Evolutionary conservation across 2,329 filamentous ascomycete species (phyloP).

Genomic region (Karstenula rhodostoma): DNA sequence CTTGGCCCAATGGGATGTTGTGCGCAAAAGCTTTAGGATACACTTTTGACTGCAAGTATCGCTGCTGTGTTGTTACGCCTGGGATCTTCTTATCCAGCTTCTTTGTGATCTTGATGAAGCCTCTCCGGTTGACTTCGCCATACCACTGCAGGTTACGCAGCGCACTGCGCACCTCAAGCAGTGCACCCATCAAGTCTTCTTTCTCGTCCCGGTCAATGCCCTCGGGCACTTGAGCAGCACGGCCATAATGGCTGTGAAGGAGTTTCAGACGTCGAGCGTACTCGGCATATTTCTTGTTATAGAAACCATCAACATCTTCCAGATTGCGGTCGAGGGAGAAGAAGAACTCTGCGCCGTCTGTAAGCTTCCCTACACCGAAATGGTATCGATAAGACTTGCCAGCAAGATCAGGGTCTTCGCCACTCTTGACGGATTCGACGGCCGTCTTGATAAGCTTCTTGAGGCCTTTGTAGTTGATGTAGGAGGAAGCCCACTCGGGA

Average conservation of each 20-base stretch:
- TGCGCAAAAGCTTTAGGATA: slow-evolving; percentile 88
- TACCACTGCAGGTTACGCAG: slow-evolving; percentile 96
- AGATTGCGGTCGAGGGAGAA: slow-evolving; percentile 96
- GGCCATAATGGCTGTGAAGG: slow-evolving; percentile 86
- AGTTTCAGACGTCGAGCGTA: slow-evolving; percentile 83
- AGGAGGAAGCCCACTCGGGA: slow-evolving; percentile 83
- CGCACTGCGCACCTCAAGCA: slow-evolving; percentile 87
- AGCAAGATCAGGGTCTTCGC: slow-evolving; percentile 84
- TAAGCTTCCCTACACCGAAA: slow-evolving; percentile 11
- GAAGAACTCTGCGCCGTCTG: slow-evolving; percentile 80
- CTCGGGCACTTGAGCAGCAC: slow-evolving; percentile 71
- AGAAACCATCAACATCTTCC: slow-evolving; percentile 95
- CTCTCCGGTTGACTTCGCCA: slow-evolving; percentile 92
- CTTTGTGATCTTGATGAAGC: slow-evolving; percentile 98
- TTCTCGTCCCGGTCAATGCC: slow-evolving; percentile 86
- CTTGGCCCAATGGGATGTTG: slow-evolving; percentile 65
- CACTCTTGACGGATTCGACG: slow-evolving; percentile 69
- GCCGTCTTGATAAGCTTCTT: slow-evolving; percentile 95
- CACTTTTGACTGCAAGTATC: slow-evolving; percentile 90
- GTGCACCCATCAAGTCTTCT: slow-evolving; percentile 87
- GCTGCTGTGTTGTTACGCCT: slow-evolving; percentile 77
- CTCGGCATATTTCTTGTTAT: slow-evolving; percentile 93
- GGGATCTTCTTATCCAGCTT: slow-evolving; percentile 96
- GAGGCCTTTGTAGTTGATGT: slow-evolving; percentile 89
- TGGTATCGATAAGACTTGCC: slow-evolving; percentile 65